phyloP scores from a whole-genome alignment of 352 stramenopile genomes.

The Labyrinthula sp. region DNA sequence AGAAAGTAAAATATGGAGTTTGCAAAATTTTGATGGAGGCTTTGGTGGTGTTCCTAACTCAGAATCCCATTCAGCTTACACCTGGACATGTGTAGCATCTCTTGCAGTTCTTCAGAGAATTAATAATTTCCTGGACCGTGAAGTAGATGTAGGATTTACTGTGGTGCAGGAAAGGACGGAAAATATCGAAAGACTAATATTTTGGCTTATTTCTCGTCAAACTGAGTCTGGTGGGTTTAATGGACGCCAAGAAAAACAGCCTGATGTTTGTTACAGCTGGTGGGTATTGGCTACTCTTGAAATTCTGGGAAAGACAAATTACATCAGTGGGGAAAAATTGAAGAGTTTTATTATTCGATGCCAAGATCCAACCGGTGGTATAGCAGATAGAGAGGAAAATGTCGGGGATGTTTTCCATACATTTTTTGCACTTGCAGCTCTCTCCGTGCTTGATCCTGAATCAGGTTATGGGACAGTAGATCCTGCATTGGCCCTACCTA shows the following conservation, averaged over 20 bases:
- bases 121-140: slow-evolving; percentile 4
- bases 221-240: slow-evolving; percentile 85
- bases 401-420: slow-evolving; percentile 93
- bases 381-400: slow-evolving; percentile 86
- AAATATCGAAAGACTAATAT: slow-evolving; percentile 31
- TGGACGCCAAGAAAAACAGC: slow-evolving; percentile 92
- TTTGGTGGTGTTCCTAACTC: slow-evolving; percentile 47
- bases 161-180: no score
- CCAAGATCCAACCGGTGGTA: slow-evolving; percentile 93
- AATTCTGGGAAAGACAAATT: slow-evolving; percentile 75
- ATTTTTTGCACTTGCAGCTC: slow-evolving; percentile 85
- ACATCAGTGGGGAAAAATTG: slow-evolving; percentile 78
- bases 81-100: slow-evolving; percentile 8
- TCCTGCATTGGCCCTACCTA: no score
- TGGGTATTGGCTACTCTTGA: slow-evolving; percentile 91
- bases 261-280: slow-evolving; percentile 98
- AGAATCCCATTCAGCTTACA: slow-evolving; percentile 35
- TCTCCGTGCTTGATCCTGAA: slow-evolving; percentile 75
- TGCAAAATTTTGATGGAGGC: no score
- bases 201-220: slow-evolving; percentile 74
- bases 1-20: no score
- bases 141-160: no score
- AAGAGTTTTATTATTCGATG: slow-evolving; percentile 71
- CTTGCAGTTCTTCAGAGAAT: neutral
- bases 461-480: no score